Conservation (phyloP, 176 grass and related monocot genomes). For the Aegilops sharonensis region DNA sequence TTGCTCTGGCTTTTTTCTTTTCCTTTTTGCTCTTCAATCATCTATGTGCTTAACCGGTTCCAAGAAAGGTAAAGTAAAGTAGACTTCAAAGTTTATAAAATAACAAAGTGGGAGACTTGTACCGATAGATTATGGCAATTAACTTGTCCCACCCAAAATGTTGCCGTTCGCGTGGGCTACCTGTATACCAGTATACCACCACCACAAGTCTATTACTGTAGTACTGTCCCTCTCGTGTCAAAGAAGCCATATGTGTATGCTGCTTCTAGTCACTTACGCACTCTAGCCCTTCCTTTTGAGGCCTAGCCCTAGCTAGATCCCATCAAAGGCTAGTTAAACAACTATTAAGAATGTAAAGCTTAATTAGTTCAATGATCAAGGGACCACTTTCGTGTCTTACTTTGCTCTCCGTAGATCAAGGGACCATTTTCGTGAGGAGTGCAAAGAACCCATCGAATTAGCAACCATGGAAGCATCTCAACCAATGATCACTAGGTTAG, state of each 20-base stretch:
- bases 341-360: neutral
- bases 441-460: neutral
- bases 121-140: neutral
- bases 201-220: too few species aligned
- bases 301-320: neutral
- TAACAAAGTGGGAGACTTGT: neutral
- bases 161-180: neutral
- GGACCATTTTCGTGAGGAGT: neutral
- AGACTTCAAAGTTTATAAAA: neutral
- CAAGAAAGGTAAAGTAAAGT: neutral
- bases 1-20: too few species aligned
- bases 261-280: neutral
- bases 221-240: neutral
- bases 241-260: neutral
- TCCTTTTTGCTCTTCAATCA: too few species aligned
- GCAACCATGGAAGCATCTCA: neutral
- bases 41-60: neutral
- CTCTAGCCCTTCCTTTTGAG: constrained; percentile 2
- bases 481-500: neutral
- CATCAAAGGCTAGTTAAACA: constrained; percentile 1
- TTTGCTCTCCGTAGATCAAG: too few species aligned
- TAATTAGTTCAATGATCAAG: neutral
- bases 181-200: neutral
- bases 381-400: neutral
- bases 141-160: neutral